phyloP scores from a whole-genome alignment of 2,329 filamentous ascomycete species.

The Chaetomium olivaceum region DNA sequence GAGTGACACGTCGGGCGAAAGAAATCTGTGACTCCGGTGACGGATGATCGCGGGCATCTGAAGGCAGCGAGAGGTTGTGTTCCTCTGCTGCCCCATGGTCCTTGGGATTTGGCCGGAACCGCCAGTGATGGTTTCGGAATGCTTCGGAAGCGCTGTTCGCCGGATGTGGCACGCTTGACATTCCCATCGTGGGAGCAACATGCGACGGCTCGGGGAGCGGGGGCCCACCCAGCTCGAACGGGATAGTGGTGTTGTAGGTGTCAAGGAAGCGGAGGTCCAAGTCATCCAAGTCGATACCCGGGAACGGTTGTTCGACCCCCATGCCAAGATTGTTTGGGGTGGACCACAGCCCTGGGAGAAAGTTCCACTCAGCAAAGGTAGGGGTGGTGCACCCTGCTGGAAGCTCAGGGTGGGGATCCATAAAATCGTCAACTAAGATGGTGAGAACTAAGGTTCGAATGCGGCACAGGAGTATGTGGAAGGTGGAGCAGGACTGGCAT shows the following conservation, averaged over 20 bases:
- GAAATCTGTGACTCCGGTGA: not conserved
- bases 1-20: not conserved
- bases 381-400: constrained; percentile 11
- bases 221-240: not conserved
- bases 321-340: not conserved
- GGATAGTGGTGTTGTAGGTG: not conserved
- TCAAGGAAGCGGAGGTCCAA: not conserved
- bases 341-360: constrained; percentile 13
- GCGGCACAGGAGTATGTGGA: not conserved
- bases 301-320: constrained; percentile 7
- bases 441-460: not conserved
- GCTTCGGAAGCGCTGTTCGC: constrained; percentile 5
- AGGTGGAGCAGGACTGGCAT: not conserved
- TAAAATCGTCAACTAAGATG: constrained; percentile 5
- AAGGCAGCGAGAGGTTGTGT: constrained; percentile 8
- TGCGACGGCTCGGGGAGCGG: not conserved
- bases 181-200: not conserved
- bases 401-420: constrained; percentile 1
- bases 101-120: constrained; percentile 13
- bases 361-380: constrained; percentile 13
- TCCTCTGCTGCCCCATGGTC: constrained; percentile 11
- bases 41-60: not conserved
- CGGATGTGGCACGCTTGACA: not conserved
- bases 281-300: constrained; percentile 8
- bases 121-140: constrained; percentile 13